Percentiles rank a stretch among this genome's conserved stretches.
Conservation (phyloP, 1,139 yeast genomes). For the Pichia sp. region DNA sequence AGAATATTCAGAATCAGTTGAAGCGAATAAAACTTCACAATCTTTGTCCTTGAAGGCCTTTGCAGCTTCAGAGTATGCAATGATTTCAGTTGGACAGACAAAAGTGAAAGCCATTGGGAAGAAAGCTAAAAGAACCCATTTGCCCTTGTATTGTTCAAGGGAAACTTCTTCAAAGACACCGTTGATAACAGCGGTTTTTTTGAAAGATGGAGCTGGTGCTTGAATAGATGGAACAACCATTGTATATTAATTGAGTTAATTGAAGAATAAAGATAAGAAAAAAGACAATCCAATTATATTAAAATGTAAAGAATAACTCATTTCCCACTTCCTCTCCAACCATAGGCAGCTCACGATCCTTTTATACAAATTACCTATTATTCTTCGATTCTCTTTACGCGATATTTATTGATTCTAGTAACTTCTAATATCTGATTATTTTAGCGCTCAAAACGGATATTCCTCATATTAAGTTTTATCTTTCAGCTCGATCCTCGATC, state of each 20-base stretch:
- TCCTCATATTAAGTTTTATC: too few relatives aligned
- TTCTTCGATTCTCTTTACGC: too few relatives aligned
- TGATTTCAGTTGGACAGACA: constrained; percentile 98
- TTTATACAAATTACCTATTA: too few relatives aligned
- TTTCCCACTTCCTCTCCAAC: too few relatives aligned
- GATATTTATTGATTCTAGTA: too few relatives aligned
- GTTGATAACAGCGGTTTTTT: constrained; percentile 93
- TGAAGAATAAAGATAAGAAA: background rate
- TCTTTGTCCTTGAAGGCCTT: constrained; percentile 84
- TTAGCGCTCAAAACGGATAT: too few relatives aligned
- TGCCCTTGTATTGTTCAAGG: constrained; percentile 92
- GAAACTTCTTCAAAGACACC: constrained; percentile 93
- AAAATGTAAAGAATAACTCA: too few relatives aligned
- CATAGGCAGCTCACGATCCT: too few relatives aligned
- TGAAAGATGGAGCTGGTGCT: constrained; percentile 94
- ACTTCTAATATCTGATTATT: too few relatives aligned
- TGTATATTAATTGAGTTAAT: constrained; percentile 1
- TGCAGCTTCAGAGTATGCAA: constrained; percentile 95
- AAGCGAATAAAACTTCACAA: constrained; percentile 87
- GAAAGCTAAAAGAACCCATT: constrained; percentile 95
- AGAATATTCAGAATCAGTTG: constrained; percentile 97
- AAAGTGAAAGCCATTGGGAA: constrained; percentile 98
- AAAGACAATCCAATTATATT: background rate
- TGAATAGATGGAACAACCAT: constrained; percentile 81
- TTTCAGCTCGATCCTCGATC: too few relatives aligned